Evolutionary conservation across 1,139 yeast species (phyloP).

Genomic region (Zhuliangozyma blackwelliae): DNA sequence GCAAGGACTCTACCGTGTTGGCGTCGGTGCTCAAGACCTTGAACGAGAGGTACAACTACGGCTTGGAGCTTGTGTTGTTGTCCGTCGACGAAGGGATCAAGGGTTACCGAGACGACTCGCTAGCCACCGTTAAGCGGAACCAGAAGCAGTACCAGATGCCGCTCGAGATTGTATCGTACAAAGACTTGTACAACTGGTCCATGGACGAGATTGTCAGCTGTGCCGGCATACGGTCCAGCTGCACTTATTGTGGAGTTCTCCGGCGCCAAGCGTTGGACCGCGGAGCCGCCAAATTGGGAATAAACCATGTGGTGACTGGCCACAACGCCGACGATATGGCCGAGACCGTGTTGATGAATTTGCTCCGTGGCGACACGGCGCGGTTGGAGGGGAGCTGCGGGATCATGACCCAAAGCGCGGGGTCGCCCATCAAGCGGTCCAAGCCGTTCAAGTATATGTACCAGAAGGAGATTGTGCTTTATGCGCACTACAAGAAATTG

Average conservation of each 20-base stretch:
- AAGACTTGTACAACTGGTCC: slow-evolving; percentile 90
- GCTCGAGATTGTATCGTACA: slow-evolving; percentile 82
- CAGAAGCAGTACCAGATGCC: slow-evolving; percentile 86
- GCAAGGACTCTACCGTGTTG: slow-evolving; percentile 93
- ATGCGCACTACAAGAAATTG: slow-evolving; percentile 92
- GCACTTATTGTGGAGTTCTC: slow-evolving; percentile 97
- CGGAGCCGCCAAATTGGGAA: slow-evolving; percentile 87
- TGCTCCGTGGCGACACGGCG: slow-evolving; percentile 93
- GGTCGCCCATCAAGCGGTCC: slow-evolving; percentile 82
- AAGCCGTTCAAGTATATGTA: slow-evolving; percentile 95
- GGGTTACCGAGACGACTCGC: slow-evolving; percentile 94
- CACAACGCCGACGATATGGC: slow-evolving; percentile 99
- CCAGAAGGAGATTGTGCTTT: slow-evolving; percentile 94
- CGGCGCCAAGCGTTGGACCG: slow-evolving; percentile 95
- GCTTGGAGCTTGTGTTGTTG: slow-evolving; percentile 72
- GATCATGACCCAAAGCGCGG: slow-evolving; percentile 74
- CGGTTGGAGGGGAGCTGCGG: slow-evolving; percentile 87
- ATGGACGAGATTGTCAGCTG: slow-evolving; percentile 98
- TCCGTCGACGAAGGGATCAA: slow-evolving; percentile 96
- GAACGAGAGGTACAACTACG: slow-evolving; percentile 85
- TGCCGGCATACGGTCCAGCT: slow-evolving; percentile 90
- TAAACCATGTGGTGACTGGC: slow-evolving; percentile 92
- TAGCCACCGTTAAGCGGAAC: slow-evolving; percentile 94
- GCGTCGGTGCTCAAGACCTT: slow-evolving; percentile 84
- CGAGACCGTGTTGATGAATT: slow-evolving; percentile 93